A percentile compares a stretch with the other conserved stretches of the same genome.
Conservation (phyloP, 2,329 filamentous ascomycete species). For the Ceratocystis cubensis region DNA sequence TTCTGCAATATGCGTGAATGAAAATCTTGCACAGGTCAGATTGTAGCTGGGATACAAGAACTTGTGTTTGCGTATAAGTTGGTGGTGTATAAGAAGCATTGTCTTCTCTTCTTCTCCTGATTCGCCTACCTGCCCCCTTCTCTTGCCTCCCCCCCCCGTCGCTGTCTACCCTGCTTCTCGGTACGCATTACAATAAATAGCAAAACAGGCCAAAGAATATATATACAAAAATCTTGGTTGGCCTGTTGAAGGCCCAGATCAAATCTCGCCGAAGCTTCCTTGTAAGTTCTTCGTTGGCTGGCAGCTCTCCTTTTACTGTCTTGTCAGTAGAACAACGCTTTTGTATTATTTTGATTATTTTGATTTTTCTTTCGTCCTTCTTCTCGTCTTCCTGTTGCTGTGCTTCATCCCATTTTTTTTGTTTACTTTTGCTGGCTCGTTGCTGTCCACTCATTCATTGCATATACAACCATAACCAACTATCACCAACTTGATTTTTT, state of each 20-base stretch:
- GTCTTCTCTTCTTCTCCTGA: neutral
- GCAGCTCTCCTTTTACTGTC: constrained; percentile 1
- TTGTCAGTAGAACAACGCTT: neutral
- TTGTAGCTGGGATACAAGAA: neutral
- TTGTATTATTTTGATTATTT: neutral
- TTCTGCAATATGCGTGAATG: neutral
- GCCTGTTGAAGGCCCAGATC: neutral
- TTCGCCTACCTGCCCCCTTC: neutral
- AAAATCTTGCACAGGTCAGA: neutral
- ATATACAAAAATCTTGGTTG: neutral
- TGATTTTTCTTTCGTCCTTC: neutral
- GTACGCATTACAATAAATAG: neutral
- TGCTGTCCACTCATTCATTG: neutral
- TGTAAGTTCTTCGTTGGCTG: constrained; percentile 1
- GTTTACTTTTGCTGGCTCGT: neutral
- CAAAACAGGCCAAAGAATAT: neutral
- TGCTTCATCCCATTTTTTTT: neutral
- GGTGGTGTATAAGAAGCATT: neutral
- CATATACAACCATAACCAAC: neutral
- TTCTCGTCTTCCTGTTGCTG: neutral
- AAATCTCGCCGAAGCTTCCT: constrained; percentile 2
- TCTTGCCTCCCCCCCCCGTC: neutral
- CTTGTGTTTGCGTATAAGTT: neutral
- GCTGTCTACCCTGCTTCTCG: neutral
- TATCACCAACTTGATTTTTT: neutral